These are phyloP conservation scores for Colletotrichum aenigma DNA, from an alignment of 2,329 filamentous ascomycete genomes.

Conservation along the genomic window DNA sequence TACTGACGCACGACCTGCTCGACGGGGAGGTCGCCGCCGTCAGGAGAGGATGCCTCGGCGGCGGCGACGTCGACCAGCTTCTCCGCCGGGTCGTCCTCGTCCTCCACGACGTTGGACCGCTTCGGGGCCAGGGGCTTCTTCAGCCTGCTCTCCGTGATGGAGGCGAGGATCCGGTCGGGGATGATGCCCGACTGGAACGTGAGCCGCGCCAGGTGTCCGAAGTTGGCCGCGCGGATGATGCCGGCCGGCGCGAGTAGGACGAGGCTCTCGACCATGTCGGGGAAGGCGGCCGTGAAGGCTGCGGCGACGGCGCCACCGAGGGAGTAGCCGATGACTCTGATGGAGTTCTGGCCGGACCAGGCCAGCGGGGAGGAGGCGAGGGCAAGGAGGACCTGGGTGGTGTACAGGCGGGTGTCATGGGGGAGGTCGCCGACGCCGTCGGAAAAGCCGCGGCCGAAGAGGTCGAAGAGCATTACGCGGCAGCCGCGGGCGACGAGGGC, in stretches of 20 bases:
- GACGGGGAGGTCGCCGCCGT: slow-evolving; percentile 31
- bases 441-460: slow-evolving; percentile 72
- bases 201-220: slow-evolving; percentile 52
- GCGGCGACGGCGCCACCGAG: slow-evolving; percentile 81
- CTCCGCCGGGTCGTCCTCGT: slow-evolving; percentile 26
- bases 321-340: slow-evolving; percentile 79
- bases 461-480: slow-evolving; percentile 81
- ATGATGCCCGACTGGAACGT: slow-evolving; percentile 60
- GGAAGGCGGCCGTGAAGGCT: slow-evolving; percentile 76
- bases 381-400: slow-evolving; percentile 72
- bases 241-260: slow-evolving; percentile 82
- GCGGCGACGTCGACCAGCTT: slow-evolving; percentile 42
- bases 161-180: slow-evolving; percentile 55
- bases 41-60: slow-evolving; percentile 42
- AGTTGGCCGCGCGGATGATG: slow-evolving; percentile 64
- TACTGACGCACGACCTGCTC: slow-evolving; percentile 53
- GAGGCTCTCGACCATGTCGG: slow-evolving; percentile 69
- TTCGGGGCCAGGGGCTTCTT: slow-evolving; percentile 53
- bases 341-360: slow-evolving; percentile 64
- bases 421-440: slow-evolving; percentile 69
- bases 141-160: slow-evolving; percentile 52
- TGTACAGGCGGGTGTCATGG: slow-evolving; percentile 77
- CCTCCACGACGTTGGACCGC: slow-evolving; percentile 22
- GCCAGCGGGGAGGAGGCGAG: slow-evolving; percentile 71
- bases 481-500: slow-evolving; percentile 71